Evolutionary conservation across 2,329 filamentous ascomycete genomes (phyloP).

Genomic region (Cyanodermella asteris): DNA sequence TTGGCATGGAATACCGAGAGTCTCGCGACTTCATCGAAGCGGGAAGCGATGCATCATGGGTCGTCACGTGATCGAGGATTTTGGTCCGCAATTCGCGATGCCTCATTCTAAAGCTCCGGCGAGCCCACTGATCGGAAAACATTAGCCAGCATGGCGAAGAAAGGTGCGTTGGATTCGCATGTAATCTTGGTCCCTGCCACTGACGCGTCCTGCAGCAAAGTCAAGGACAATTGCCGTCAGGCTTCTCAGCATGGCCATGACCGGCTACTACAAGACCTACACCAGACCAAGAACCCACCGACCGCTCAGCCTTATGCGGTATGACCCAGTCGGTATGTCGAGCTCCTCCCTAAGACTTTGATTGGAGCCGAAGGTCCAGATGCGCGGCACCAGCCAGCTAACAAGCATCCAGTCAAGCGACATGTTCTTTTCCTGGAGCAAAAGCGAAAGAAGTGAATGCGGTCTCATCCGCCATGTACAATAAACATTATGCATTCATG

Average conservation of each 20-base stretch:
- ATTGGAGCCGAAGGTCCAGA: neutral
- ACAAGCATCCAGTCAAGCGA: conserved; percentile 47
- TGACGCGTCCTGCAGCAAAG: conserved; percentile 38
- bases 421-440: conserved; percentile 90
- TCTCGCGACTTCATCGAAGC: too few relatives aligned
- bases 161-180: conserved; percentile 13
- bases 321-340: conserved; percentile 73
- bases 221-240: conserved; percentile 82
- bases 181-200: too few relatives aligned
- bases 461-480: neutral
- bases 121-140: too few relatives aligned
- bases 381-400: conserved; percentile 1
- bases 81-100: too few relatives aligned
- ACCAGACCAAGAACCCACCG: conserved; percentile 57
- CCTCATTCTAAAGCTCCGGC: too few relatives aligned
- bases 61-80: too few relatives aligned
- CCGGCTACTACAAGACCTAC: conserved; percentile 89
- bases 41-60: too few relatives aligned
- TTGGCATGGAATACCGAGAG: too few relatives aligned
- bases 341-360: conserved; percentile 1
- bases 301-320: conserved; percentile 94
- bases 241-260: conserved; percentile 95
- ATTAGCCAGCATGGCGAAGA: conserved; percentile 20
- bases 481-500: neutral
- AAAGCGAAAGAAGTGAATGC: conserved; percentile 47